phyloP scores from a whole-genome alignment of 2,329 filamentous ascomycete genomes.

The Apiospora hydei region DNA sequence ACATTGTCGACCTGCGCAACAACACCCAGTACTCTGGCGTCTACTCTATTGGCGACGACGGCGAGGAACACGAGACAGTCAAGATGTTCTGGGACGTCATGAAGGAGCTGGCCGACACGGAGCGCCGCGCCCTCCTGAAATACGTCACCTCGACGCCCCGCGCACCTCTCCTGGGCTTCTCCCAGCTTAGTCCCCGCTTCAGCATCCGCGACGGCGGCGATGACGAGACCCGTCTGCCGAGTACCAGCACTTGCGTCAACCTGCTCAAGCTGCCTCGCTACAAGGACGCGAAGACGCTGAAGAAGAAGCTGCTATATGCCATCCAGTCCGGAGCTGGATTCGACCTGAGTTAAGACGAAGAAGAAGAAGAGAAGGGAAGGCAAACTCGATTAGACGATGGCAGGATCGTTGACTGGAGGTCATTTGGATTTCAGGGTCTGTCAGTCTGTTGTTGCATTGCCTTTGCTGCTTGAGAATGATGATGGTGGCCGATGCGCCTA shows the following conservation, averaged over 20 bases:
- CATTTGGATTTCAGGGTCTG: background rate
- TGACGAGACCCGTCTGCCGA: slow-evolving; percentile 82
- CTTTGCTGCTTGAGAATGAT: background rate
- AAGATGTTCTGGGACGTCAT: slow-evolving; percentile 92
- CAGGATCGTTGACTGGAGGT: background rate
- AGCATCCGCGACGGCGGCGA: slow-evolving; percentile 85
- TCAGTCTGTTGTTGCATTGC: background rate
- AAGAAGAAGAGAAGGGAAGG: background rate
- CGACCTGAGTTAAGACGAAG: slow-evolving; percentile 69
- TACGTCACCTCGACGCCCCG: slow-evolving; percentile 95
- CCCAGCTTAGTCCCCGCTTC: slow-evolving; percentile 83
- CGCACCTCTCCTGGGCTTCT: slow-evolving; percentile 88
- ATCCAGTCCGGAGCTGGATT: slow-evolving; percentile 92
- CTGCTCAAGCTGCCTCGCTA: slow-evolving; percentile 91
- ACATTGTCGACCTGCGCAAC: slow-evolving; percentile 82
- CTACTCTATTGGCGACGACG: slow-evolving; percentile 89
- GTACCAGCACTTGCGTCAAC: slow-evolving; percentile 96
- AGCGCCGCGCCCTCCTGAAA: slow-evolving; percentile 87
- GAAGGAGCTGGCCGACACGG: slow-evolving; percentile 74
- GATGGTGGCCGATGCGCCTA: background rate
- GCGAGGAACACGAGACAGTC: slow-evolving; percentile 83
- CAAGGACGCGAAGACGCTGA: slow-evolving; percentile 67
- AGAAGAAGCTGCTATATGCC: slow-evolving; percentile 86
- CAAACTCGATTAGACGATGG: background rate
- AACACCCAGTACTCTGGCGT: slow-evolving; percentile 90